Evolutionary conservation across 225 moss, liverwort and hornwort species (phyloP), one percentile per base, ranked within the genome.

Genomic region (Marchantia polymorpha): DNA sequence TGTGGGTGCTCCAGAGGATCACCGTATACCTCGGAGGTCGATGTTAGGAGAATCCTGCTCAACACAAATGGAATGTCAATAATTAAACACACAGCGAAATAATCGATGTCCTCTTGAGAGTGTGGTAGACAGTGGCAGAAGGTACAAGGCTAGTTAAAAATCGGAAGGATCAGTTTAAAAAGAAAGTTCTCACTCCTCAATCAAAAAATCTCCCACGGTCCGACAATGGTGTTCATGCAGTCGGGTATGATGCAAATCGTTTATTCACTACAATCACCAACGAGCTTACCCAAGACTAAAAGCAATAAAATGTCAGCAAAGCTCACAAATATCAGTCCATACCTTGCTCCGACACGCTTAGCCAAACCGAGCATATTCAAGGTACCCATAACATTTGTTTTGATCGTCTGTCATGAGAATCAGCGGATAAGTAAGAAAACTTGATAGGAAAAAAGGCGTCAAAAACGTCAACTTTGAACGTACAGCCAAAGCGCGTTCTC

Each of bases 341-440:
- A 95, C 95, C 96, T 96, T 80, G 97, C 97, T 65, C 97, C 94
- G 81, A 99, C 97, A 79, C 97, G 94, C 85, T 97, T 99, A 47
- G 97, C 97, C 66, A 99, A 87, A 83, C 97, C 97, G 81, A 99
- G 93, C 94, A 99, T 93, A 75, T 99, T 99, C 82, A 94, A 87
- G 22, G 97, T 99, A 64, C 97, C 97, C 91, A 99, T 93, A 52
- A 99, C 93, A 80, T 99, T 99, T 68, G 97, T 94, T 83, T 99
- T 99, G 82, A 99, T 94, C 31, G 97, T 99, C 94, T 95, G 91
- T 73, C 69, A 86, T 54, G 27, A 69, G 27, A 17, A 9, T 20
- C 56, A 51, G 25, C 30, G 48, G 51, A 25, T 14, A 77, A 4
- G 64, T 77, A 1, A 63, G 76, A 61, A 12, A 30, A 11, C 16